Base-by-base conservation (phyloP, 2,329 filamentous ascomycete species). In the Botryotinia globosa region DNA sequence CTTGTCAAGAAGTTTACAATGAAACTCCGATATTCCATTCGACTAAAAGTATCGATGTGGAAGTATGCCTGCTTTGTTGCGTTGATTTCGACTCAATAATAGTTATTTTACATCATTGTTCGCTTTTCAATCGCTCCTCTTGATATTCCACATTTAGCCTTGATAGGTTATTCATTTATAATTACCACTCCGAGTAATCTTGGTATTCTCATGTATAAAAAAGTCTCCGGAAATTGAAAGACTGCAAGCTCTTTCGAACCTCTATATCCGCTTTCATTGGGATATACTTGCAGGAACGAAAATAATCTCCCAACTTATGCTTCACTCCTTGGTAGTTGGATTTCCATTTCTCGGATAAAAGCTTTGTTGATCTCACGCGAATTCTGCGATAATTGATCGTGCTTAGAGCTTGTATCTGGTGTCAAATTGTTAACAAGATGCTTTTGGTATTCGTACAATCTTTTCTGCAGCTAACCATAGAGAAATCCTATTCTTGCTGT, bases 381-480 rank as follows among this genome's bases (percentile, higher is more conserved):
- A 56, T 3, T 6, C 7, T 32, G 18, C 14, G 51, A 56, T 56
- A 16, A 18, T 6, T 18, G 51, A 56, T 29, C 51, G 5, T 56
- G 6, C 3, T 6, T 29, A 18, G 51, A 29, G 51, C 14, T 29
- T 29, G n/a, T 18, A 18, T 56, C 14, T 18, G n/a, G n/a, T 4
- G n/a, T 32, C n/a, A 6, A 9, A 29, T 29, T 56, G 3, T 29
- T 16, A 4, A 9, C n/a, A 56, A 29, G 6, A 18, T n/a, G 48
- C 12, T 54, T n/a, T 3, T 7, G 48, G 2, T 14, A 14, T n/a
- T 6, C 3, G 12, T 12, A 6, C 3, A 1, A 10, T 2, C 10
- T 1, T 7, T 51, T 2, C 7, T 16, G 7, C 2, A n/a, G 25
- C 12, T 1, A n/a, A n/a, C 2, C 16, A 7, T 54, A n/a, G 18